Percentiles rank a stretch among this genome's conserved stretches.
phyloP scores from a whole-genome alignment of 441 rosid species.

The Populus hybrid region DNA sequence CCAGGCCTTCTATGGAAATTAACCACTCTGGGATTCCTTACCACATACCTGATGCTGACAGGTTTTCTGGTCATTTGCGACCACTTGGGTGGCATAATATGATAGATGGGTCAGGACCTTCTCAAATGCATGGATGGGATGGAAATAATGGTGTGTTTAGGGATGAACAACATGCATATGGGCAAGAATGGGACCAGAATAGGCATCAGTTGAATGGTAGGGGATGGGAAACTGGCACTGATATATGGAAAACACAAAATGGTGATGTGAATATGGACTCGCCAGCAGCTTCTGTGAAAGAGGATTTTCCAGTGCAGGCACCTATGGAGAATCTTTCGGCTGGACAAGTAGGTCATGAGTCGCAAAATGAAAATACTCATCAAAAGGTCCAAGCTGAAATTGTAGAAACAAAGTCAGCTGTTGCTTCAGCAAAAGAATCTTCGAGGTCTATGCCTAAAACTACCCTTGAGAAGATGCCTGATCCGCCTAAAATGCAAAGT shows the following conservation, averaged over 20 bases:
- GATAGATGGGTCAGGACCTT: slow-evolving; percentile 72
- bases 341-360: slow-evolving; percentile 41
- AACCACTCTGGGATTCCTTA: slow-evolving; percentile 76
- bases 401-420: slow-evolving; percentile 34
- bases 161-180: slow-evolving; percentile 78
- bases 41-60: slow-evolving; percentile 78
- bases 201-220: slow-evolving; percentile 60
- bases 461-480: slow-evolving; percentile 34
- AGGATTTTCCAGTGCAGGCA: slow-evolving; percentile 48
- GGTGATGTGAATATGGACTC: slow-evolving; percentile 59
- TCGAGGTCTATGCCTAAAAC: slow-evolving; percentile 33
- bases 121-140: slow-evolving; percentile 94
- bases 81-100: slow-evolving; percentile 97
- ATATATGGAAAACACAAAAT: slow-evolving; percentile 78
- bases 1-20: slow-evolving; percentile 85
- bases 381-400: slow-evolving; percentile 34
- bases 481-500: slow-evolving; percentile 35
- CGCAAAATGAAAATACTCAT: slow-evolving; percentile 37
- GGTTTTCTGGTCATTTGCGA: slow-evolving; percentile 79
- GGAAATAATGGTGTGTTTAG: slow-evolving; percentile 73
- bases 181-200: slow-evolving; percentile 83
- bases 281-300: slow-evolving; percentile 59
- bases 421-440: slow-evolving; percentile 41
- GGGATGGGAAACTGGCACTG: slow-evolving; percentile 79
- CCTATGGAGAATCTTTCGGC: slow-evolving; percentile 47